Evolutionary conservation across 768 basidiomycete genomes (phyloP), one percentile per base, ranked within the genome.

Genomic region (Lactifluus hygrophoroides): DNA sequence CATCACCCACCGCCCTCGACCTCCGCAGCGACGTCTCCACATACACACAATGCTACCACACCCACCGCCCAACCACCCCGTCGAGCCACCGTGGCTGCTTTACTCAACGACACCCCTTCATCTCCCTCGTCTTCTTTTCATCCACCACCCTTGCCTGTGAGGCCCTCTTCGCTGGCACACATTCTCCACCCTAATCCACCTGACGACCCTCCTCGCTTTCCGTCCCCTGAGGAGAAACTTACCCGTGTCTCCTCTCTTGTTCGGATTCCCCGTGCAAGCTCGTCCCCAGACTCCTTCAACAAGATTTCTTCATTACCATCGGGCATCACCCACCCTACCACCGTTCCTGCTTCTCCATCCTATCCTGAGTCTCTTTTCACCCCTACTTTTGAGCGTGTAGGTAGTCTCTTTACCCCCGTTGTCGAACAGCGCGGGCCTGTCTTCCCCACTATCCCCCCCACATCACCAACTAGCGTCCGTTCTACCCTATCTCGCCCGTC

Each of bases 61-160:
- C 28, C 70, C 70, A 16, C 67, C 69, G 30, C 68, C 71, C 21
- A 50, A 69, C 61, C 34, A 72, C 56, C 74, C 32, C 78, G 85
- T 57, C 77, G 88, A 25, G 85, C 87, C 9, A 90, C 88, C 28
- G 84, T 90, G n/a, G 79, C 88, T 40, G 81, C 85, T 43, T 77
- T 90, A 25, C 82, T 90, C 71, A 89, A 90, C 73, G 77, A 79
- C 60, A 79, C 79, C 60, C 70, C 78, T 68, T 64, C 67, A 42
- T 46, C 65, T 48, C 42, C 68, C 55, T 51, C 64, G 25, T 62
- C 64, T 49, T 60, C 63, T 16, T 60, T 60, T 32, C 63, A 46
- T 53, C 61, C 43, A 50, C 55, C 55, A 49, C 51, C 21, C 28
- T 58, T n/a, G 19, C 51, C 54, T 32, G 54, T 47, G 14, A 60